Evolutionary conservation across 192 early-diverging fungal genomes (phyloP), one percentile per base, ranked within the genome.

Genomic region (Backusella tarrabulga): DNA sequence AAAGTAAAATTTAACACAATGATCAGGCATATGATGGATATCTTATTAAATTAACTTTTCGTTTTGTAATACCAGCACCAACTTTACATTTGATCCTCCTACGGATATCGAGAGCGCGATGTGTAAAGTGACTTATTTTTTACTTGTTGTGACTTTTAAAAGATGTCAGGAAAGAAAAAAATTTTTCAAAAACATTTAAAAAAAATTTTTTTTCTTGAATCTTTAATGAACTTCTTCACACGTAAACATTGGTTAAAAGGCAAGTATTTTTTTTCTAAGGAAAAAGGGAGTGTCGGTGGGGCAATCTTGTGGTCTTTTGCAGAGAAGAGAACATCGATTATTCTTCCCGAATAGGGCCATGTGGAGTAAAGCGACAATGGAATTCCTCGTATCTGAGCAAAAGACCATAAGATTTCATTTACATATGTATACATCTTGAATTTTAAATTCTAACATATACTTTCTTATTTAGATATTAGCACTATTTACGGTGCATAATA

Each of bases 381-480:
- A 72, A 72, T 72, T 72, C 71, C 71, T 72, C 71, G 71, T 72
- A 72, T 72, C 71, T 72, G 71, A 72, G 71, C 71, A 46, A 11
- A 63, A 63, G 56, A 23, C 56, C 26, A 23, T 34, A 26, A 32
- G 21, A 32, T 72, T 50, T 41, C n/a, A 23, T 71, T 50, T 34
- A 34, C 46, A 12, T 72, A 15, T 26, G 6, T 34, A 21, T 72
- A 40, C 5, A 23, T 41, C 5, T 41, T 70, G 9, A 38, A 70
- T 38, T 41, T 41, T 70, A 23, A 41, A 63, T 63, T 44, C 56
- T 63, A 63, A 63, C 7, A 63, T 19, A 50, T 19, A 50, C 19
- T 19, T n/a, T 50, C 56, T 1, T 63, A 63, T 14, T 4, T 63
- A 63, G 56, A 63, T 63, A 63, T 63, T 11, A 29, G 3, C 8